phyloP scores from a whole-genome alignment of 1,139 yeast species.

The Nematodospora anomalae region DNA sequence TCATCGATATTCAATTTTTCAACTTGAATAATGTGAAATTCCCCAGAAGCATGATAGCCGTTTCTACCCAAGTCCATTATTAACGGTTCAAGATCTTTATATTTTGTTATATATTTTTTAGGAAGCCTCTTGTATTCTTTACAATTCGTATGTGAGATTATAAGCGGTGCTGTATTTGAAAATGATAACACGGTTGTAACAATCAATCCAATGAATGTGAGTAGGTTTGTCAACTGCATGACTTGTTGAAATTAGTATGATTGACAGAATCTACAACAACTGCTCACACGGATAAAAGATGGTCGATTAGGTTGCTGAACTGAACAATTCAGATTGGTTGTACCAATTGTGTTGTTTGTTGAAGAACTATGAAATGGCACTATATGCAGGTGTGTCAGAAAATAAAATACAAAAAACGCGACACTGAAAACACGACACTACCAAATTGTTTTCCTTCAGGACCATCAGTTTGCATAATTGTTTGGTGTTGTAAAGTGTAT shows the following conservation, averaged over 20 bases:
- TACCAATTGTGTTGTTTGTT: too few relatives aligned
- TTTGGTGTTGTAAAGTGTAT: background rate
- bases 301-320: too few relatives aligned
- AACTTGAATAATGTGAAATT: constrained; percentile 27
- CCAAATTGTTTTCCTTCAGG: too few relatives aligned
- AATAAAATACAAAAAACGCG: background rate
- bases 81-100: constrained; percentile 7
- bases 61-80: constrained; percentile 19
- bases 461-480: too few relatives aligned
- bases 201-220: constrained; percentile 1
- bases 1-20: constrained; percentile 15
- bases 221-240: constrained; percentile 3
- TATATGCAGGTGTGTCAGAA: background rate
- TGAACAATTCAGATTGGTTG: background rate
- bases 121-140: background rate
- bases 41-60: constrained; percentile 16
- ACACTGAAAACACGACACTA: background rate
- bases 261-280: background rate
- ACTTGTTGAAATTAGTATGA: background rate
- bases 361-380: background rate
- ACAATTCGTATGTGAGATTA: background rate
- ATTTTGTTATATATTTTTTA: constrained; percentile 1
- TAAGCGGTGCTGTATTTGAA: constrained; percentile 33
- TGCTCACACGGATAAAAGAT: too few relatives aligned
- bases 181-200: constrained; percentile 25